Base-by-base conservation (phyloP, 2,329 filamentous ascomycete species). In the Pseudogymnoascus sp. region DNA sequence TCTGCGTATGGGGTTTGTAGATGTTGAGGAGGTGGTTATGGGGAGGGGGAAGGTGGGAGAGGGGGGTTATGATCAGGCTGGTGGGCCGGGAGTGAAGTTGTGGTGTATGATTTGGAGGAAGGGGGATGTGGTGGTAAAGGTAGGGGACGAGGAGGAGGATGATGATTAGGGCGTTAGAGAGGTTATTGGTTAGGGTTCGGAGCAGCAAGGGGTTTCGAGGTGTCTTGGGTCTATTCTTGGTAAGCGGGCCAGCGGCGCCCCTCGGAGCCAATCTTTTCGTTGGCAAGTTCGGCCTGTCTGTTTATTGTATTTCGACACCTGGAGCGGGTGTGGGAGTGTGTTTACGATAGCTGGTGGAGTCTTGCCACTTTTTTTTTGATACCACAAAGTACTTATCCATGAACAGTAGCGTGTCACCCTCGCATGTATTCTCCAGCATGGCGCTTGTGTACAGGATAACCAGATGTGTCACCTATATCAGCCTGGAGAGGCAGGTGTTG, bases 1-100 rank as follows among this genome's bases (percentile, higher is more conserved):
- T 62, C 4, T 10, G 0, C 66, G 63, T 29, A 60, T 66, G 40
- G 68, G 68, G 5, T 70, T 66, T 64, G 61, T 65, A 15, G 19
- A 66, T 38, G 61, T 67, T 1, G 67, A 66, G 9, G 61, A 64
- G 26, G 62, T 68, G 10, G 35, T 62, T 9, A 7, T 69, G 10
- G 68, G 67, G 4, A 64, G 65, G 56, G 68, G 64, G 4, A 65
- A 65, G 17, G 64, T 60, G 3, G 63, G 40, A 31, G 29, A 21
- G n/a, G 60, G 63, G 21, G 42, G 42, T 4, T 46, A 46, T 46
- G 44, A 50, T 1, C 6, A 29, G 3, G 2, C 5, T 29, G 44
- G 44, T 0, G 44, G 44, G 21, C 44, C 44, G 3, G 44, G 44
- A 13, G 44, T 50, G 23, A 50, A 13, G 15, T 29, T 50, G 23